These are phyloP conservation scores for Vitis amurensis DNA, from an alignment of 164 flowering plant genomes.

Conservation along the genomic window DNA sequence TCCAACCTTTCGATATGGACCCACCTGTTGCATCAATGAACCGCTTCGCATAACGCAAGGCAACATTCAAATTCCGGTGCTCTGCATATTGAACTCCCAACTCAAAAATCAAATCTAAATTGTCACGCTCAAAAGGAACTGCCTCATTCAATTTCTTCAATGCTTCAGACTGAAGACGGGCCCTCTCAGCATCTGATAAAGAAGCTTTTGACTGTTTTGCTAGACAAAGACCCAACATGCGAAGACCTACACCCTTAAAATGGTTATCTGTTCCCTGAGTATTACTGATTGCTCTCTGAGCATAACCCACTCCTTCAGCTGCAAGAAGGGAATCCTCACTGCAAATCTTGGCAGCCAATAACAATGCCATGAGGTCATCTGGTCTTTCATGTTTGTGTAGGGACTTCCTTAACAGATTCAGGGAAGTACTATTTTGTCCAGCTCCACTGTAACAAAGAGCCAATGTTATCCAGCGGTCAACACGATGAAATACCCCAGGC, in stretches of 20 bases:
- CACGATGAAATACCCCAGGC: constrained; percentile 78
- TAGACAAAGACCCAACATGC: constrained; percentile 76
- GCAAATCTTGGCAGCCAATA: constrained; percentile 83
- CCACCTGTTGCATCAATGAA: constrained; percentile 91
- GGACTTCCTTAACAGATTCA: constrained; percentile 78
- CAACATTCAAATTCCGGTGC: constrained; percentile 70
- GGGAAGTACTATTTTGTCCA: constrained; percentile 60
- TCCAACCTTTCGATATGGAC: constrained; percentile 83
- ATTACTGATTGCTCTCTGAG: constrained; percentile 58
- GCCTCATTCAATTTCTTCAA: constrained; percentile 79
- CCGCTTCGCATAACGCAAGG: constrained; percentile 74
- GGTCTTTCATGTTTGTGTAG: constrained; percentile 77
- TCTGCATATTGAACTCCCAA: constrained; percentile 82
- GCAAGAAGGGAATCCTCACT: constrained; percentile 70
- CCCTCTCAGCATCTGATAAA: constrained; percentile 81
- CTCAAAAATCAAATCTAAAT: constrained; percentile 72
- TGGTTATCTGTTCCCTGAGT: constrained; percentile 53
- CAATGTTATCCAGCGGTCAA: constrained; percentile 78
- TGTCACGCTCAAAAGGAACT: constrained; percentile 47
- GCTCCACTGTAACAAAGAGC: constrained; percentile 76
- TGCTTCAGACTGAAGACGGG: constrained; percentile 76
- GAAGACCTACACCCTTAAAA: constrained; percentile 74
- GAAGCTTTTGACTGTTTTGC: constrained; percentile 77
- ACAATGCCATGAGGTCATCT: constrained; percentile 56
- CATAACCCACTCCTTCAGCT: constrained; percentile 83